Evolutionary conservation across 176 grass and related monocot species (phyloP), one percentile per base, ranked within the genome.

Genomic region (Microstegium vimineum): DNA sequence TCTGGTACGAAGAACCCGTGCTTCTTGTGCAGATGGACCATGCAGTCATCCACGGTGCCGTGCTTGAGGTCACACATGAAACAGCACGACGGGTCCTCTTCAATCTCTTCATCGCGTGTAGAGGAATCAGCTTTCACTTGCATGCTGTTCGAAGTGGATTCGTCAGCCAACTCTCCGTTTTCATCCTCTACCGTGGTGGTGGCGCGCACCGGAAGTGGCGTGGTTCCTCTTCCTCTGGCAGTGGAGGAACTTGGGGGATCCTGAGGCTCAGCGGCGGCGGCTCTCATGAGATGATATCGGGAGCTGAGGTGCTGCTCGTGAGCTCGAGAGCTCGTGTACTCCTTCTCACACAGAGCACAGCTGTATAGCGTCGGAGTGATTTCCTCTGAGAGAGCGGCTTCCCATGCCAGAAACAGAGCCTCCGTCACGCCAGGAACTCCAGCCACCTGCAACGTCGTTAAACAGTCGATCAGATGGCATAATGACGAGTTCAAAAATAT

Each of bases 1-100:
- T 99, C 96, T 87, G 93, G 96, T 46, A 95, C 87, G 57, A 95
- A 99, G 66, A 95, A 99, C 0, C 96, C 96, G 91, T 99, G 93
- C 31, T 92, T 91, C 80, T 84, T 99, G 33, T 99, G 96, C 93
- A 99, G 88, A 84, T 95, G 96, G 9, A 90, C 81, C 87, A 99
- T 83, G 89, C 93, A 99, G 42, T 71, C 91, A 74, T 95, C 91
- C 40, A 95, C 74, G 32, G 61, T 88, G 3, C 88, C 76, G 88
- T 92, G 85, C 76, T 92, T 88, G 64, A 87, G 56, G 78, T 95
- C 96, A 85, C 96, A 95, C 80, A 95, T 90, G 69, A 99, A 93
- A 86, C 96, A 99, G 37, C 41, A 71, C 17, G 80, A 92, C 23
- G 93, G 87, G 79, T 95, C 93, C 43, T 46, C n/a, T n/a, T 88